phyloP scores from a whole-genome alignment of 192 early-diverging fungal species.

The Linderina pennispora region DNA sequence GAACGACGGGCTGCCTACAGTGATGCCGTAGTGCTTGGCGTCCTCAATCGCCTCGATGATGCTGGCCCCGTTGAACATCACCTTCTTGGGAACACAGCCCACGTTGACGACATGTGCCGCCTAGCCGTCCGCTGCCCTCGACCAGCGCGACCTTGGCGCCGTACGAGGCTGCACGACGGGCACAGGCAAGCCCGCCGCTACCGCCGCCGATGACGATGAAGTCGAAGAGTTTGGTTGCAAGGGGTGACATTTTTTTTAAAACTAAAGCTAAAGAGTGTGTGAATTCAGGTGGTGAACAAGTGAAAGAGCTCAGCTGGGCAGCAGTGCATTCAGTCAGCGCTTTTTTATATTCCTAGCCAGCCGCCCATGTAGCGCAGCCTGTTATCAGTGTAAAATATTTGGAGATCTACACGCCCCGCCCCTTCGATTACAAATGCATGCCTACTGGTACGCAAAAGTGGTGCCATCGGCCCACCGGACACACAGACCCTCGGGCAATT shows the following conservation, averaged over 20 bases:
- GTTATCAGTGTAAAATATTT: no score
- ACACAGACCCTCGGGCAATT: no score
- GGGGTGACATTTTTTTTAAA: conserved; percentile 34
- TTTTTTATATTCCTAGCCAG: no score
- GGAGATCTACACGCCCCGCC: no score
- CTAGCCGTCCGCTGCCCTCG: conserved; percentile 70
- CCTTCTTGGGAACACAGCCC: conserved; percentile 87
- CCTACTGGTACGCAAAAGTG: no score
- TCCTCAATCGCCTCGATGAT: conserved; percentile 85
- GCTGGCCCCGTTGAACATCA: conserved; percentile 94
- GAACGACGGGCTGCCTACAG: conserved; percentile 53
- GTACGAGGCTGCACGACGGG: conserved; percentile 86
- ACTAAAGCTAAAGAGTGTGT: not conserved
- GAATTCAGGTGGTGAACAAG: no score
- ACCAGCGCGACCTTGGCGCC: conserved; percentile 88
- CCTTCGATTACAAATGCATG: no score
- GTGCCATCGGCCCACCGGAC: no score
- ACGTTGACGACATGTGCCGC: conserved; percentile 95
- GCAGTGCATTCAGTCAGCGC: no score
- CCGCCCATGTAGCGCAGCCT: no score
- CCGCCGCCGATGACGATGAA: conserved; percentile 97
- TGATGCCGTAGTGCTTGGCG: conserved; percentile 88
- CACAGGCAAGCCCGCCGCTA: conserved; percentile 85
- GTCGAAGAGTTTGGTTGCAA: conserved; percentile 58
- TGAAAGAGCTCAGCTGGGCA: no score